A percentile compares a stretch with the other conserved stretches of the same genome.
Conservation (phyloP, 2,329 filamentous ascomycete species). For the Colletotrichum lini region DNA sequence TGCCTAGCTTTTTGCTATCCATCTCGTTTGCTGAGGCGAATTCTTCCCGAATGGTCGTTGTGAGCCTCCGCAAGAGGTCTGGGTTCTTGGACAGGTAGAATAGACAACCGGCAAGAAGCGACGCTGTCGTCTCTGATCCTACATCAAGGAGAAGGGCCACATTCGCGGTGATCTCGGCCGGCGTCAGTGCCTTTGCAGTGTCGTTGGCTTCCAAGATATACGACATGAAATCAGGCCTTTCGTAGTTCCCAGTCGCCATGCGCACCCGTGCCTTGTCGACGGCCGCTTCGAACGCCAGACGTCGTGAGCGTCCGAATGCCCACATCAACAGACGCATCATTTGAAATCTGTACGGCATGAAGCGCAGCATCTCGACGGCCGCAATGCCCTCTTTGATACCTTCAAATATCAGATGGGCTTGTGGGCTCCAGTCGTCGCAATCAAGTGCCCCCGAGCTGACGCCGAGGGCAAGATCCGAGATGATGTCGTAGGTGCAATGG, state of each 20-base stretch:
- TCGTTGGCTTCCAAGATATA: slow-evolving; percentile 1
- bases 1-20: background rate
- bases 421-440: background rate
- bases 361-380: background rate
- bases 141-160: background rate
- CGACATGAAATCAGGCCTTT: slow-evolving; percentile 1
- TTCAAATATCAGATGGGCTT: slow-evolving; percentile 1
- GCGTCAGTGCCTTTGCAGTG: background rate
- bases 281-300: background rate
- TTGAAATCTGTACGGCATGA: background rate
- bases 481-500: slow-evolving; percentile 1
- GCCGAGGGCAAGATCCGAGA: background rate
- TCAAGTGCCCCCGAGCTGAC: background rate
- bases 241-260: slow-evolving; percentile 3
- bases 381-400: slow-evolving; percentile 1
- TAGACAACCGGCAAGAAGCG: background rate
- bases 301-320: background rate
- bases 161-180: background rate
- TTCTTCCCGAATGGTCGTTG: background rate
- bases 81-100: background rate
- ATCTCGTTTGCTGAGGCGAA: background rate
- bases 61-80: background rate
- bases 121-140: slow-evolving; percentile 1
- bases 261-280: background rate
- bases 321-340: slow-evolving; percentile 4